These are phyloP conservation scores for Nakazawaea molendinolei DNA, from an alignment of 805 yeast species.

Conservation along the genomic window DNA sequence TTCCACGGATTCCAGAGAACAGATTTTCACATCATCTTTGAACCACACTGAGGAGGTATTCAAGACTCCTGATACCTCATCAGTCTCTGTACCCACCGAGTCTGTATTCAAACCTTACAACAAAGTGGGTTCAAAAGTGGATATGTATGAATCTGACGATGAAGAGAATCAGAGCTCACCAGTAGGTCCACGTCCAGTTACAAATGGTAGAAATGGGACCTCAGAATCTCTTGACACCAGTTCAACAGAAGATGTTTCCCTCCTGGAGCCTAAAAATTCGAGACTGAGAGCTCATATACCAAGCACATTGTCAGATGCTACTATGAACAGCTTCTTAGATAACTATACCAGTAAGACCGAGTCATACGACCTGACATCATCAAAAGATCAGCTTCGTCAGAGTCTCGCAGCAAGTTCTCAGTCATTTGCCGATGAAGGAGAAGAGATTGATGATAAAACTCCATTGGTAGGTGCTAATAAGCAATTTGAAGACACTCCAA, in stretches of 20 bases:
- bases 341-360: conserved; percentile 5
- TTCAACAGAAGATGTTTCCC: no score
- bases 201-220: not conserved
- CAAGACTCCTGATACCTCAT: not conserved
- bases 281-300: conserved; percentile 3
- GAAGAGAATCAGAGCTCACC: conserved; percentile 2
- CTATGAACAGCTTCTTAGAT: conserved; percentile 12
- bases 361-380: conserved; percentile 1
- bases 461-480: not conserved
- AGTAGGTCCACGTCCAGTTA: not conserved
- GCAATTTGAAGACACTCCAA: not conserved
- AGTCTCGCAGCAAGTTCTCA: not conserved
- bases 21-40: not conserved
- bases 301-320: conserved; percentile 10
- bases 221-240: no score
- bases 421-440: not conserved
- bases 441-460: conserved; percentile 1
- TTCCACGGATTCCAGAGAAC: not conserved
- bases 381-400: conserved; percentile 1
- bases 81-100: not conserved
- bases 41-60: not conserved
- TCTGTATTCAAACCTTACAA: not conserved
- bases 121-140: conserved; percentile 5
- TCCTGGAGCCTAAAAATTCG: no score
- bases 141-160: conserved; percentile 3